Base-by-base conservation (phyloP, 2,329 filamentous ascomycete genomes). In the Alternaria rosae region DNA sequence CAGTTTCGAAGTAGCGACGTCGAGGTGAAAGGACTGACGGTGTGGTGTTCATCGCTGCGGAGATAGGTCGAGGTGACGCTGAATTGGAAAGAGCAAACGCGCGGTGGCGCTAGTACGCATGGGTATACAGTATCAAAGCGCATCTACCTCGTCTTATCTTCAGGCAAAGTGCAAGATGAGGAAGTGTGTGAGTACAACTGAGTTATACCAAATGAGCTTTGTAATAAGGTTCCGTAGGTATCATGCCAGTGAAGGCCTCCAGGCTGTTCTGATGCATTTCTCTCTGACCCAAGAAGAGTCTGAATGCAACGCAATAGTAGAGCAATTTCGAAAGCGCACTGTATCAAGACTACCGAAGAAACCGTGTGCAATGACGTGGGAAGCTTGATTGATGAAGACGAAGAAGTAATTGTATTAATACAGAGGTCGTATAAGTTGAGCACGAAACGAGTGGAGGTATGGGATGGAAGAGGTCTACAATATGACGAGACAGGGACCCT, bases 41-140 rank as follows among this genome's bases (percentile, higher is more conserved):
- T 47, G 56, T 59, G 51, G 25, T 41, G 28, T 21, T 35, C 25
- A n/a, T 47, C 12, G 25, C 10, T 48, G n/a, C 30, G 21, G 30
- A 38, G 48, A 5, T 41, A 41, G 23, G 50, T 62, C 25, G n/a
- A 58, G 52, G 52, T 60, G 54, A 64, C 11, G n/a, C 23, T 23
- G 20, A 45, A 20, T 45, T 52, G 53, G 35, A 60, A 61, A 23
- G 54, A 61, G 57, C 44, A 53, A 43, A 61, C 53, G 17, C 32
- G 30, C 47, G 44, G 38, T 58, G 51, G 30, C 48, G 43, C 48
- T 15, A 9, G 45, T 30, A 56, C 35, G 21, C 15, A 26, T 25
- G 28, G 15, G 35, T 38, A 38, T 17, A 38, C 35, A 38, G 35
- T 9, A 15, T 38, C 35, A 38, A n/a, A 38, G 35, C 26, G 15